Evolutionary conservation across 2,329 filamentous ascomycete genomes (phyloP).

Genomic region (Periconia sp.): DNA sequence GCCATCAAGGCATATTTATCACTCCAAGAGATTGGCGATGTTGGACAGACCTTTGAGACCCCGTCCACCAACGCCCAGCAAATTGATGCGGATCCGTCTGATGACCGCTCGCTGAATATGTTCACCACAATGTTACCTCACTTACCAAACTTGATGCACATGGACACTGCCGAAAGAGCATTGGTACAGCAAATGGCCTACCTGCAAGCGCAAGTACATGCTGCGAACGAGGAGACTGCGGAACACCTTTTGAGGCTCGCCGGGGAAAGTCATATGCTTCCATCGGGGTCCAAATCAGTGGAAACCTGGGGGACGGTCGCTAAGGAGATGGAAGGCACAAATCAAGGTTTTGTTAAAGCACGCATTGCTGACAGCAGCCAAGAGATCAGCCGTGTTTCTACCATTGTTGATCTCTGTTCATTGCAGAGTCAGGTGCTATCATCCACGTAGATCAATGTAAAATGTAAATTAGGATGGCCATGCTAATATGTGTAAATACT

Average conservation of each 20-base stretch:
- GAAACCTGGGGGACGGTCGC: constrained; percentile 29
- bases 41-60: neutral
- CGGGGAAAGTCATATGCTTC: constrained; percentile 42
- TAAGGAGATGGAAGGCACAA: constrained; percentile 20
- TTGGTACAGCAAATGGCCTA: constrained; percentile 39
- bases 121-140: constrained; percentile 34
- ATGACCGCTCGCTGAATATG: neutral
- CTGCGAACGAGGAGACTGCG: constrained; percentile 30
- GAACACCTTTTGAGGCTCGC: constrained; percentile 37
- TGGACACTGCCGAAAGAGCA: constrained; percentile 28
- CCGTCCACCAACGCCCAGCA: neutral
- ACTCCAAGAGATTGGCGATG: constrained; percentile 14
- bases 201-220: constrained; percentile 33
- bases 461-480: neutral
- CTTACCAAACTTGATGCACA: constrained; percentile 28
- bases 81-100: neutral
- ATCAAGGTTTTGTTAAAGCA: constrained; percentile 18
- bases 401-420: constrained; percentile 31
- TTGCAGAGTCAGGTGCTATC: constrained; percentile 28
- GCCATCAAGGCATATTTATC: constrained; percentile 24
- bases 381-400: constrained; percentile 25
- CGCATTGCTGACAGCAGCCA: constrained; percentile 23
- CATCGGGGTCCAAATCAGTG: constrained; percentile 32
- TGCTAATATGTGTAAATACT: too few relatives aligned
- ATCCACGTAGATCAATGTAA: constrained; percentile 6